phyloP scores from a whole-genome alignment of 208 protist genomes.

The Acanthamoeba healyi region DNA sequence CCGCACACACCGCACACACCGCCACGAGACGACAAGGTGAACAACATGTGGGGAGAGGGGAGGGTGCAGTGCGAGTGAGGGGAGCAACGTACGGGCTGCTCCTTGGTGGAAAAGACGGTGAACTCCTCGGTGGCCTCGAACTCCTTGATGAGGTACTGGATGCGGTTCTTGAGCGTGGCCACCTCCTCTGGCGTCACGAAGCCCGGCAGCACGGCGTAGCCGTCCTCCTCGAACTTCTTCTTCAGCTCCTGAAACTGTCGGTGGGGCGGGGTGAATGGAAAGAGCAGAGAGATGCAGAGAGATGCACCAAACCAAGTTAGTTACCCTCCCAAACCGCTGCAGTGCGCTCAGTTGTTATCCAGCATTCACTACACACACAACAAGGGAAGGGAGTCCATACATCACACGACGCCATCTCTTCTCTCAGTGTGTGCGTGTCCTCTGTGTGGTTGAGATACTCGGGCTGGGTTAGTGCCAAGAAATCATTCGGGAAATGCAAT shows the following conservation, averaged over 20 bases:
- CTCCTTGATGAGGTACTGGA: slow-evolving; percentile 68
- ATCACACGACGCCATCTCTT: too few relatives aligned
- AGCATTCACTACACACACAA: too few relatives aligned
- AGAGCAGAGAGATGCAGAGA: too few relatives aligned
- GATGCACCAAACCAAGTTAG: too few relatives aligned
- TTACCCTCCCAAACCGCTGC: too few relatives aligned
- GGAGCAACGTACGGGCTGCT: neutral
- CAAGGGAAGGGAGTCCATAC: too few relatives aligned
- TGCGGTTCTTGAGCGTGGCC: slow-evolving; percentile 8
- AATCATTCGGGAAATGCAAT: too few relatives aligned
- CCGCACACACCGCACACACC: neutral
- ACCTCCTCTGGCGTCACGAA: slow-evolving; percentile 56
- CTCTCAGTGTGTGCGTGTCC: too few relatives aligned
- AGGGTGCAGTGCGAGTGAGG: neutral
- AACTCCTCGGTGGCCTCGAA: slow-evolving; percentile 43
- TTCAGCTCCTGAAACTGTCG: neutral
- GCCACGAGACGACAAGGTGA: neutral
- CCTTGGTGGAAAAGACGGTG: slow-evolving; percentile 72
- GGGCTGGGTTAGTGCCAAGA: too few relatives aligned
- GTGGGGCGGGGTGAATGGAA: neutral
- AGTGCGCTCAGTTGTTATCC: too few relatives aligned
- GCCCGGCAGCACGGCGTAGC: slow-evolving; percentile 62
- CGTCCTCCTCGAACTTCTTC: slow-evolving; percentile 55
- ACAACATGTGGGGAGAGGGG: neutral
- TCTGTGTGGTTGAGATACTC: too few relatives aligned